Base-by-base conservation (phyloP, 352 stramenopile species). In the Phytophthora multivora region DNA sequence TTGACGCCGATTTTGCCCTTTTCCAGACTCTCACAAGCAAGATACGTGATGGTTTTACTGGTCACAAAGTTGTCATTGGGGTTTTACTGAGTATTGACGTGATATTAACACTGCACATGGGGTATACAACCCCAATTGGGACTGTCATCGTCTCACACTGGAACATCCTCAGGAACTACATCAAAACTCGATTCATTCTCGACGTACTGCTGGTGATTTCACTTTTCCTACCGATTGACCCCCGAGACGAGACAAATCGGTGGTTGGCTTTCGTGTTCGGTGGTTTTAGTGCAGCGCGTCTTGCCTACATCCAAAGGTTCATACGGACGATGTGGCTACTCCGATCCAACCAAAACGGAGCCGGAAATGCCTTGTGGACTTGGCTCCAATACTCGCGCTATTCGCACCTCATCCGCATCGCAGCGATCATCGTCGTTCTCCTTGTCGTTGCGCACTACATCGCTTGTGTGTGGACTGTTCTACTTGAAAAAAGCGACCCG, bases 391-490 rank as follows among this genome's bases (percentile, higher is more conserved):
- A 81, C 58, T 83, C 70, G 8, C 63, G 71, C 5, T 75, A 75
- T 21, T 79, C 66, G 0, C 67, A 85, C 42, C 21, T 80, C 3
- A 49, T 87, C 23, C 66, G 71, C 6, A 75, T 88, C 9, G 49
- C 62, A 39, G 61, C 59, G 3, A 65, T 86, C 19, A 35, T 89
- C 0, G 28, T 51, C 6, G 18, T 76, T 18, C 43, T 88, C 5
- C 31, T 88, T 15, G 59, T 73, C n/a, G 72, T 79, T 16, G 63
- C 71, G 5, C 79, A 88, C 53, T 75, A 85, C 38, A 73, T 82
- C 10, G 77, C 78, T 4, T 90, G 80, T 26, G 50, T 64, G 12
- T 90, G 78, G 80, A 71, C 63, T 2, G 30, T 59, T 1, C n/a
- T 71, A 19, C 13, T 68, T 0, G 30, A 47, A 5, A 51, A 60